These are phyloP conservation scores for Cutaneotrichosporon sp. DNA, from an alignment of 1,284 basidiomycete species.

Conservation along the genomic window DNA sequence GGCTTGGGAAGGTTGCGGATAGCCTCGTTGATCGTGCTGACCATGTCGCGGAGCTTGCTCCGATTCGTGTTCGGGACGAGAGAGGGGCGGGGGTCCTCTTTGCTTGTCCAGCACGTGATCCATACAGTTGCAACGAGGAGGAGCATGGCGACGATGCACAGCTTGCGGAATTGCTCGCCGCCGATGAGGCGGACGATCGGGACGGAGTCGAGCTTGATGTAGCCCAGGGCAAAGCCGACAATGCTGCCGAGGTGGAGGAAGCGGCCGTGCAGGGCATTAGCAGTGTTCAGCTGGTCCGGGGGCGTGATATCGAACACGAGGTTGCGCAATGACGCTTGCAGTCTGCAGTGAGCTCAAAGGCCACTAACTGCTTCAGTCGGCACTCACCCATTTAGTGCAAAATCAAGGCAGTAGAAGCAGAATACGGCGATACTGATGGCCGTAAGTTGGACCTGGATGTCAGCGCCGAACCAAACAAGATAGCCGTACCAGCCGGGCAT, in stretches of 20 bases:
- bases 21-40: constrained; percentile 69
- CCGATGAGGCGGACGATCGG: constrained; percentile 75
- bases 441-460: constrained; percentile 59
- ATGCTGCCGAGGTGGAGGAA: constrained; percentile 96
- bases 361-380: not conserved
- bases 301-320: constrained; percentile 85
- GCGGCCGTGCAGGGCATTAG: constrained; percentile 96
- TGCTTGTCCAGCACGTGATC: constrained; percentile 76
- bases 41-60: constrained; percentile 56
- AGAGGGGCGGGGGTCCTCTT: constrained; percentile 63
- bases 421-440: constrained; percentile 82
- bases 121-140: constrained; percentile 76
- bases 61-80: constrained; percentile 40
- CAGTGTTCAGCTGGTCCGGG: constrained; percentile 76
- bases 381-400: constrained; percentile 70
- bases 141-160: constrained; percentile 78
- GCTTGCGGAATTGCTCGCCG: constrained; percentile 90
- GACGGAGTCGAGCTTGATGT: constrained; percentile 71
- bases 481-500: constrained; percentile 58
- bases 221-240: constrained; percentile 86
- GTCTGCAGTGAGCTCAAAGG: constrained; percentile 53
- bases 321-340: constrained; percentile 88
- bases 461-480: not conserved
- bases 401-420: constrained; percentile 90
- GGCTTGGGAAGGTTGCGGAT: constrained; percentile 70